Evolutionary conservation across 257 asterid genomes (phyloP).

Genomic region (Solanum chmielewskii): DNA sequence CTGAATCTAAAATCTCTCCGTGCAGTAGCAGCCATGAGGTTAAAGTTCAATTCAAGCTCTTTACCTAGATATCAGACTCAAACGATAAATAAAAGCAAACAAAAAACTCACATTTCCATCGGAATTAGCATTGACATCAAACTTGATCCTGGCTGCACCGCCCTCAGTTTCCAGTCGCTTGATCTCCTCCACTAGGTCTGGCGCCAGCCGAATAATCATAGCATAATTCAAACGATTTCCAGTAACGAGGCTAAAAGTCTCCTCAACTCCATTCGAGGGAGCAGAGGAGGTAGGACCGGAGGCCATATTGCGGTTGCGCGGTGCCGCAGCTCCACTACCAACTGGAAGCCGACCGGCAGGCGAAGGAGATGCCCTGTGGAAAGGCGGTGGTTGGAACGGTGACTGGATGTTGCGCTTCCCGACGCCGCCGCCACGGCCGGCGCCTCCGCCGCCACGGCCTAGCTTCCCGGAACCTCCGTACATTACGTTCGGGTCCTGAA

Average conservation of each 20-base stretch:
- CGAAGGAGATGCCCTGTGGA: constrained; percentile 38
- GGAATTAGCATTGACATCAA: constrained; percentile 67
- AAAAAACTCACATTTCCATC: constrained; percentile 63
- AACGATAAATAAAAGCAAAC: background rate
- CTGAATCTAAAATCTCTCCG: background rate
- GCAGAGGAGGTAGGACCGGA: constrained; percentile 24
- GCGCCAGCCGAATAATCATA: constrained; percentile 74
- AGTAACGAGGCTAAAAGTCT: constrained; percentile 65
- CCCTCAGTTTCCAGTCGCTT: constrained; percentile 86
- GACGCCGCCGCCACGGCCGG: constrained; percentile 35
- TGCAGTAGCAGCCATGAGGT: background rate
- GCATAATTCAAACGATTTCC: constrained; percentile 77
- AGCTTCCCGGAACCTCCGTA: constrained; percentile 60
- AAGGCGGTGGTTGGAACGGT: constrained; percentile 45
- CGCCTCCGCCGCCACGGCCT: constrained; percentile 79
- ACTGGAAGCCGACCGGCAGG: constrained; percentile 45
- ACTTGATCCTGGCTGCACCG: constrained; percentile 59
- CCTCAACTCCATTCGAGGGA: constrained; percentile 35
- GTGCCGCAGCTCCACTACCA: constrained; percentile 22
- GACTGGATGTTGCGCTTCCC: constrained; percentile 46
- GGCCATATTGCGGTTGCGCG: constrained; percentile 43
- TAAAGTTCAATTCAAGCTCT: background rate
- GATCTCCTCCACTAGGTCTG: constrained; percentile 98
- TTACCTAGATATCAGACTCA: background rate
- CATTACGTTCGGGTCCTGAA: constrained; percentile 28